Evolutionary conservation across 1,139 yeast species (phyloP).

Genomic region (Diutina sp.): DNA sequence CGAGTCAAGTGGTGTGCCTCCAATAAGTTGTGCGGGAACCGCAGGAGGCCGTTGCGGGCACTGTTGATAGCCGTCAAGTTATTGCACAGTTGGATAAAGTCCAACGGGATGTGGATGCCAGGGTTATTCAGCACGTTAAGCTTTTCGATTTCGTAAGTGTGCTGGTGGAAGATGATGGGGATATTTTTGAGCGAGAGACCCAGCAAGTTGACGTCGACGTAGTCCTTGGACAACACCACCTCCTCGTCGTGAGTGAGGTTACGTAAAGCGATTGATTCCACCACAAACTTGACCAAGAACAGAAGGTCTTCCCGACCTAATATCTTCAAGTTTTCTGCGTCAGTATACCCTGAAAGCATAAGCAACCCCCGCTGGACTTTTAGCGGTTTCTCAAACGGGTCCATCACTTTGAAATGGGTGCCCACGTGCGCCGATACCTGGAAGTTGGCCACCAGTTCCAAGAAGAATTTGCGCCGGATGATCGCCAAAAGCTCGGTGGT

Average conservation of each 20-base stretch:
- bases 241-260: slow-evolving; percentile 61
- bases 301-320: slow-evolving; percentile 84
- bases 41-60: slow-evolving; percentile 61
- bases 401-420: slow-evolving; percentile 61
- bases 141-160: slow-evolving; percentile 69
- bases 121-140: slow-evolving; percentile 84
- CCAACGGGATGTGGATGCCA: slow-evolving; percentile 69
- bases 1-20: slow-evolving; percentile 58
- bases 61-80: slow-evolving; percentile 57
- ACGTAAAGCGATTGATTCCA: slow-evolving; percentile 59
- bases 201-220: slow-evolving; percentile 63
- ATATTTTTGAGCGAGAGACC: slow-evolving; percentile 71
- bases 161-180: slow-evolving; percentile 73
- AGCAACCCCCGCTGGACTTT: slow-evolving; percentile 65
- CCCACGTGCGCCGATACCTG: slow-evolving; percentile 76
- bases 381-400: slow-evolving; percentile 66
- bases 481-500: slow-evolving; percentile 61
- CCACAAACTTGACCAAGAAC: slow-evolving; percentile 72
- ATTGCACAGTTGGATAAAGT: slow-evolving; percentile 73
- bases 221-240: slow-evolving; percentile 47
- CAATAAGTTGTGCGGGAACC: slow-evolving; percentile 61
- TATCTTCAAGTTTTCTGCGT: slow-evolving; percentile 60
- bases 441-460: slow-evolving; percentile 57
- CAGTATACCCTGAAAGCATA: slow-evolving; percentile 68
- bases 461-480: slow-evolving; percentile 65